Evolutionary conservation across 495 filamentous ascomycete species (phyloP), one percentile per base, ranked within the genome.

Genomic region (Pyrenula massariospora): DNA sequence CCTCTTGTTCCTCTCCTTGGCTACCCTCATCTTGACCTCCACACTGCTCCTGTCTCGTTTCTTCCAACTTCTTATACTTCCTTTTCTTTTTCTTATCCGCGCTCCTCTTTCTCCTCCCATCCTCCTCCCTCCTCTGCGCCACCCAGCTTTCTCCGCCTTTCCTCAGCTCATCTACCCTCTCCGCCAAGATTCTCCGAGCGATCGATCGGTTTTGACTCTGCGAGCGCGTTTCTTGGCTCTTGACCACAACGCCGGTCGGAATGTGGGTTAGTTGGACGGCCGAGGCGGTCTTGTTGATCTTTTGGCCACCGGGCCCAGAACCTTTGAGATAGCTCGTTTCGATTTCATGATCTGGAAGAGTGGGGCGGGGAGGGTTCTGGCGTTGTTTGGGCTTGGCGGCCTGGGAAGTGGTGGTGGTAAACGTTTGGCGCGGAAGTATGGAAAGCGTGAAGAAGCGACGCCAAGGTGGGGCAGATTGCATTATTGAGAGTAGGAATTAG

Each of bases 211-310:
- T 98, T 70, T 96, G 90, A 23, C 77, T 76, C 31, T 88, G 83
- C 0, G 88, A 93, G 20, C 93, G 84, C 2, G 94, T 96, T 3
- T 84, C 89, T 70, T 98, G 93, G 48, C 78, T 91, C 69, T 98
- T 98, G 11, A 97, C 74, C 22, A 96, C 91, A 24, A 95, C 71
- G 52, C 91, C 91, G 10, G 90, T 92, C 12, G 91, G 89, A 21
- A 87, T 70, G 71, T 98, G 93, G 56, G 83, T 91, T 23, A 98
- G 77, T 65, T 98, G 94, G 47, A 97, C 93, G 51, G 93, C 93
- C 10, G 89, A 96, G 60, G 83, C 84, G 22, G 93, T 97, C 85
- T 98, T 98, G 73, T 98, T 98, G 70, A 96, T 97, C 69, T 97
- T 97, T 69, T 98, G 93, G 0, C 93, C 93, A 51, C 93, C 93